These are phyloP conservation scores for Clitopilus hobsonii DNA, from an alignment of 768 basidiomycete genomes.

Conservation along the genomic window DNA sequence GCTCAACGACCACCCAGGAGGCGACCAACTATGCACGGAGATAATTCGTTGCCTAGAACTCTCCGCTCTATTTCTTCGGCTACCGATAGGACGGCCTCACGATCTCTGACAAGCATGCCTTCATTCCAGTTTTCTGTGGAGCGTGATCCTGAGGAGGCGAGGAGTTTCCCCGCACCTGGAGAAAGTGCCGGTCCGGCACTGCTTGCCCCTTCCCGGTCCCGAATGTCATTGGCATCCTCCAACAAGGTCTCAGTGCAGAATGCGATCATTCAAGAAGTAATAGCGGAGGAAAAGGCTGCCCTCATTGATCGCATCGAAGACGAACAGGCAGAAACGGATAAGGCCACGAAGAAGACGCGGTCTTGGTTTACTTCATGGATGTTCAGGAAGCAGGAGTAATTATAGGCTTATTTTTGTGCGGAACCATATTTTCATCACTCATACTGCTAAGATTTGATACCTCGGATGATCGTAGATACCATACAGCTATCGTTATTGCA, in stretches of 20 bases:
- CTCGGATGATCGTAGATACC: constrained; percentile 31
- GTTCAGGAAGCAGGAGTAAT: constrained; percentile 39
- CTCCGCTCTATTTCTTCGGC: neutral
- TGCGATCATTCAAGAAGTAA: constrained; percentile 63
- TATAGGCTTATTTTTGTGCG: constrained; percentile 11
- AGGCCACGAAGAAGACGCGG: constrained; percentile 33
- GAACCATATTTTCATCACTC: constrained; percentile 20
- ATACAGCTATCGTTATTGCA: constrained; percentile 14
- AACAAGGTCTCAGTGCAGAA: constrained; percentile 52
- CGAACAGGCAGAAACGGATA: constrained; percentile 48
- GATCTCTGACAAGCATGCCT: neutral
- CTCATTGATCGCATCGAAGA: constrained; percentile 46
- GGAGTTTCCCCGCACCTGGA: constrained; percentile 22
- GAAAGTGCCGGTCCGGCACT: constrained; percentile 36
- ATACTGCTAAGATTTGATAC: constrained; percentile 25
- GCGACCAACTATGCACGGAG: constrained; percentile 35
- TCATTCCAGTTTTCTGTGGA: neutral
- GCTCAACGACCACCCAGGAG: constrained; percentile 25
- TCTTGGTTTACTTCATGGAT: constrained; percentile 69
- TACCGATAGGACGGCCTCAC: neutral
- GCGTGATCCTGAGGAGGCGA: neutral
- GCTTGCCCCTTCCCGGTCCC: constrained; percentile 38
- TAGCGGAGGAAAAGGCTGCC: constrained; percentile 65
- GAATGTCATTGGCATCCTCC: constrained; percentile 24
- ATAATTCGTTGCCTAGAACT: constrained; percentile 20